Evolutionary conservation across 176 grass and related monocot genomes (phyloP).

Genomic region (Carex cristatella): DNA sequence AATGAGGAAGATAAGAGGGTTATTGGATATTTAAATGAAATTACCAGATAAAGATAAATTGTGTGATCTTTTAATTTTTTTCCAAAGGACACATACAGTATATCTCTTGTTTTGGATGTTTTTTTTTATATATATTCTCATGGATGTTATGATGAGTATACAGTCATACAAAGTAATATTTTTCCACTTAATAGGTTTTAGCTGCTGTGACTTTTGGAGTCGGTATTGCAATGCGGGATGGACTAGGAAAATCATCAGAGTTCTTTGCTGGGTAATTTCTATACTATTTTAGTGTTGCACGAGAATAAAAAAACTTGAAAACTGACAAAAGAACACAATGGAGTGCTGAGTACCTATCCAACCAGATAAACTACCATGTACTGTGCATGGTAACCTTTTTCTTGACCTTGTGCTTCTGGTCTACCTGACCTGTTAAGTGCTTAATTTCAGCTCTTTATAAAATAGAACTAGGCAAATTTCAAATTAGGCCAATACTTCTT

Average conservation of each 20-base stretch:
- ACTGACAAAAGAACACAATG: background rate
- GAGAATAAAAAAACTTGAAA: background rate
- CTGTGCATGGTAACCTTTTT: background rate
- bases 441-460: slow-evolving; percentile 1
- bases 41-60: background rate
- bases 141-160: background rate
- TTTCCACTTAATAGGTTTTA: slow-evolving; percentile 40
- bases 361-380: background rate
- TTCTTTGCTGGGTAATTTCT: slow-evolving; percentile 81
- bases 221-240: slow-evolving; percentile 63
- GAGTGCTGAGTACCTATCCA: background rate
- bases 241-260: slow-evolving; percentile 68
- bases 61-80: background rate
- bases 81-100: background rate
- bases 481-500: background rate
- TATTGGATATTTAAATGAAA: background rate
- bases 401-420: background rate
- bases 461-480: background rate
- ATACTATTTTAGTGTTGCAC: slow-evolving; percentile 14
- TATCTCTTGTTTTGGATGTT: background rate
- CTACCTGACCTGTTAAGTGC: background rate
- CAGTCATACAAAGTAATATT: background rate
- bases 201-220: slow-evolving; percentile 68
- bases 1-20: background rate
- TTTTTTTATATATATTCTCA: background rate